Conservation (phyloP, 768 basidiomycete genomes). For the Russula foetens region DNA sequence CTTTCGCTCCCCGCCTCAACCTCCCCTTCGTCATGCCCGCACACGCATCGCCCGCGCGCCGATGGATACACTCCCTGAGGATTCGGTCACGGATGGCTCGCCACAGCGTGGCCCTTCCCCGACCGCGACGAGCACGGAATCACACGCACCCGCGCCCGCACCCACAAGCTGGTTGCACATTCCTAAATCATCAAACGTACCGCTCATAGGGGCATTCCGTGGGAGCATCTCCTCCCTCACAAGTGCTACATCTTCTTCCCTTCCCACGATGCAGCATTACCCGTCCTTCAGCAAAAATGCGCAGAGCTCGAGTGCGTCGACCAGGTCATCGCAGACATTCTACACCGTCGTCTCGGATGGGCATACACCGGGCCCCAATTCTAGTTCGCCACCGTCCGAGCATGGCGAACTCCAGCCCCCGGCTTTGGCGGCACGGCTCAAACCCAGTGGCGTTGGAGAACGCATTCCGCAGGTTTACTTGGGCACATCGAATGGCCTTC, state of each 20-base stretch:
- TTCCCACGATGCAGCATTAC: constrained; percentile 19
- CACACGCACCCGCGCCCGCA: neutral
- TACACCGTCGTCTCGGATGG: constrained; percentile 4
- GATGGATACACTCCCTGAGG: constrained; percentile 19
- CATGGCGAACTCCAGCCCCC: constrained; percentile 4
- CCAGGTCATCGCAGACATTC: constrained; percentile 12
- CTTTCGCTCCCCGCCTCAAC: neutral
- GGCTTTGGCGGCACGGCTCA: neutral
- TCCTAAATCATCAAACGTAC: constrained; percentile 12
- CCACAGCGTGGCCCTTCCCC: constrained; percentile 2
- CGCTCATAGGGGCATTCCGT: constrained; percentile 20
- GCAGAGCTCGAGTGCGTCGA: constrained; percentile 1
- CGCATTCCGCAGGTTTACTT: constrained; percentile 4
- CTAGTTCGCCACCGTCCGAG: neutral
- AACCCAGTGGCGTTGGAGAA: constrained; percentile 6
- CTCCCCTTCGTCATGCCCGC: constrained; percentile 12
- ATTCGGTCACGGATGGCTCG: neutral
- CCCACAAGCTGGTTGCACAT: constrained; percentile 18
- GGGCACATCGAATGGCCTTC: neutral
- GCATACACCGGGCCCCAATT: neutral
- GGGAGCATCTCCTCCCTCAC: constrained; percentile 11
- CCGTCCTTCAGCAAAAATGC: constrained; percentile 12
- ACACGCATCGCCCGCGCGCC: constrained; percentile 12
- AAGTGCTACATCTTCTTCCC: constrained; percentile 4
- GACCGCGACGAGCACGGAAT: neutral